Evolutionary conservation across 306 rosid species (phyloP).

Genomic region (Amphicarpaea edgeworthii): DNA sequence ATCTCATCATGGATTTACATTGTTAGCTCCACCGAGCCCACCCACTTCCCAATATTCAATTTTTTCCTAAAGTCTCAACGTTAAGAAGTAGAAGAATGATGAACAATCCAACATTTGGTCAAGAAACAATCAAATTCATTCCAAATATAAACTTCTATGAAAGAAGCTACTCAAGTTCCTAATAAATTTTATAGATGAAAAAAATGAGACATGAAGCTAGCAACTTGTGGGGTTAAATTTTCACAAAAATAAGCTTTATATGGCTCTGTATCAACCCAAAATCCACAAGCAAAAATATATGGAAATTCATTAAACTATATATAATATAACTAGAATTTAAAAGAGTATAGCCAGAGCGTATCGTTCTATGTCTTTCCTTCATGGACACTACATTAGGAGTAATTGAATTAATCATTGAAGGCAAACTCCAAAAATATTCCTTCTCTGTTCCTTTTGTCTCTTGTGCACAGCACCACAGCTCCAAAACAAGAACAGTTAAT

Average conservation of each 20-base stretch:
- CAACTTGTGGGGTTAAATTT: not conserved
- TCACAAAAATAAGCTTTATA: conserved; percentile 5
- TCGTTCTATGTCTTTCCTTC: conserved; percentile 29
- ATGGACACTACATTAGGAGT: conserved; percentile 43
- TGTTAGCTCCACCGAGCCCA: not conserved
- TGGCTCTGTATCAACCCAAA: not conserved
- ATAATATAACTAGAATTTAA: not conserved
- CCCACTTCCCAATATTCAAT: not conserved
- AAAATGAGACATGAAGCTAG: not conserved
- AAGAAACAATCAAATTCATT: not conserved
- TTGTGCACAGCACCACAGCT: conserved; percentile 54
- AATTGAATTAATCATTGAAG: conserved; percentile 55
- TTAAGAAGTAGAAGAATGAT: not conserved
- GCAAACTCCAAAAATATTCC: conserved; percentile 68
- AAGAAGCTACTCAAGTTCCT: not conserved
- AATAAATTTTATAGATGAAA: not conserved
- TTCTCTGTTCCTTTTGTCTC: conserved; percentile 65
- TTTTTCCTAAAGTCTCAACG: not conserved
- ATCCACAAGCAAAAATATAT: not conserved
- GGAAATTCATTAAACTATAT: not conserved
- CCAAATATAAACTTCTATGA: not conserved
- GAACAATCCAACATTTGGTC: not conserved
- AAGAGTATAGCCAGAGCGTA: conserved; percentile 8
- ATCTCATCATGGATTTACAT: not conserved
- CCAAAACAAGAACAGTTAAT: conserved; percentile 47